Conservation (phyloP, 192 early-diverging fungal genomes). For the Umbelopsis ramanniana region DNA sequence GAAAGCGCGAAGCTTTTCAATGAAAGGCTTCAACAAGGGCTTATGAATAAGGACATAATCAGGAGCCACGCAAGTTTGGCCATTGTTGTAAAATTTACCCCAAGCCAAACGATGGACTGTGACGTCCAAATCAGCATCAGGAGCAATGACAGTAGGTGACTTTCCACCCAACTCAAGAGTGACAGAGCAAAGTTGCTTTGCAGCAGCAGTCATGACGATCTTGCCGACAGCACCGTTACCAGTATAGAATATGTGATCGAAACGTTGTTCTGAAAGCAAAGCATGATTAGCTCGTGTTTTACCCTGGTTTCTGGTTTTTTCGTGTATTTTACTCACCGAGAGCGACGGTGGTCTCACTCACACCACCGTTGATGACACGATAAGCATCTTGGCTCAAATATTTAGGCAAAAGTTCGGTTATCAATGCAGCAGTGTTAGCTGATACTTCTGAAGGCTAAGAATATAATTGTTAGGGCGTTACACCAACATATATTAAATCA, state of each 20-base stretch:
- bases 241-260: conserved; percentile 91
- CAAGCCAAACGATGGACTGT: conserved; percentile 76
- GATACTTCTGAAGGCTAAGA: conserved; percentile 79
- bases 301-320: too few relatives aligned
- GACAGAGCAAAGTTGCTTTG: conserved; percentile 78
- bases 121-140: conserved; percentile 58
- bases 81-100: conserved; percentile 81
- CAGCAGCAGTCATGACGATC: conserved; percentile 77
- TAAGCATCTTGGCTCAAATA: conserved; percentile 74
- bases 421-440: conserved; percentile 60
- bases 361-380: conserved; percentile 77
- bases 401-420: conserved; percentile 68
- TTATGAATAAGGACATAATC: conserved; percentile 82
- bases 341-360: conserved; percentile 68
- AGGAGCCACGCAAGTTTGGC: conserved; percentile 88
- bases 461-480: background rate
- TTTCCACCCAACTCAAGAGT: conserved; percentile 94
- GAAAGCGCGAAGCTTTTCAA: conserved; percentile 54
- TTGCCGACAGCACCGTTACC: conserved; percentile 78
- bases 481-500: background rate
- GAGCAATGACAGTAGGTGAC: conserved; percentile 61
- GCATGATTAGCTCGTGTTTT: conserved; percentile 53
- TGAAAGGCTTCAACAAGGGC: conserved; percentile 59
- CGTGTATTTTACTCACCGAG: conserved; percentile 43
- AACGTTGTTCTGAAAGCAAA: conserved; percentile 66